A percentile compares a stretch with the other conserved stretches of the same genome.
Evolutionary conservation across 164 flowering plant genomes (phyloP).

Genomic region (Piper betle): DNA sequence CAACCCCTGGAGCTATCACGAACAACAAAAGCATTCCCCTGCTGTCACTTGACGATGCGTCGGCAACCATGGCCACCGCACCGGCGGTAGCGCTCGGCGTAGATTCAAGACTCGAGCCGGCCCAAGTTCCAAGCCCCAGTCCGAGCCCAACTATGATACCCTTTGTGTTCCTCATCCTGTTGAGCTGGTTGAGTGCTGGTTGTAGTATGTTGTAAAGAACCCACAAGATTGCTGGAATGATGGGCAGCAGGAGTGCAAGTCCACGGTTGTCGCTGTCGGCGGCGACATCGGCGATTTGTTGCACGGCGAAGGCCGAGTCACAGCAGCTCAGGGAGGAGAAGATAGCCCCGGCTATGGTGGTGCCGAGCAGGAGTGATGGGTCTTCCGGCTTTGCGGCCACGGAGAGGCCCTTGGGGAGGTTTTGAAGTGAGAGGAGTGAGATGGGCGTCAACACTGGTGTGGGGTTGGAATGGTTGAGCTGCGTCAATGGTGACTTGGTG

Average conservation of each 20-base stretch:
- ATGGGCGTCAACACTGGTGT: conserved; percentile 31
- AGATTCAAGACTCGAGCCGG: conserved; percentile 30
- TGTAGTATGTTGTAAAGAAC: conserved; percentile 77
- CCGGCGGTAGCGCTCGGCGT: conserved; percentile 35
- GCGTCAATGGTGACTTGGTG: conserved; percentile 19
- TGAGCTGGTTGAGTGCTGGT: conserved; percentile 78
- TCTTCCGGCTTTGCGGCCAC: conserved; percentile 8
- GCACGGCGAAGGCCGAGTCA: conserved; percentile 73
- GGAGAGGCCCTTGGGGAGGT: conserved; percentile 42
- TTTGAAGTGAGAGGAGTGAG: conserved; percentile 38
- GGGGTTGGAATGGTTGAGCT: conserved; percentile 21
- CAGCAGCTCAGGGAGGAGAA: conserved; percentile 40
- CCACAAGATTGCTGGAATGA: conserved; percentile 84
- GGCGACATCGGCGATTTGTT: conserved; percentile 39
- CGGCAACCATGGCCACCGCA: conserved; percentile 44
- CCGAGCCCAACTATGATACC: conserved; percentile 63
- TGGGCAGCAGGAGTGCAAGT: conserved; percentile 53
- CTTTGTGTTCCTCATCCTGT: conserved; percentile 45
- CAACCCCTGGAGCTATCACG: conserved; percentile 51
- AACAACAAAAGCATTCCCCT: conserved; percentile 48
- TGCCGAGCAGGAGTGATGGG: conserved; percentile 14
- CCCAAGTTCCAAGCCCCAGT: conserved; percentile 41
- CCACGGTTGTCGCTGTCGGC: conserved; percentile 75
- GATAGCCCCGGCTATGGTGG: conserved; percentile 60
- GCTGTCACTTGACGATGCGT: conserved; percentile 28